Base-by-base conservation (phyloP, 306 rosid genomes). In the Macrotyloma uniflorum region DNA sequence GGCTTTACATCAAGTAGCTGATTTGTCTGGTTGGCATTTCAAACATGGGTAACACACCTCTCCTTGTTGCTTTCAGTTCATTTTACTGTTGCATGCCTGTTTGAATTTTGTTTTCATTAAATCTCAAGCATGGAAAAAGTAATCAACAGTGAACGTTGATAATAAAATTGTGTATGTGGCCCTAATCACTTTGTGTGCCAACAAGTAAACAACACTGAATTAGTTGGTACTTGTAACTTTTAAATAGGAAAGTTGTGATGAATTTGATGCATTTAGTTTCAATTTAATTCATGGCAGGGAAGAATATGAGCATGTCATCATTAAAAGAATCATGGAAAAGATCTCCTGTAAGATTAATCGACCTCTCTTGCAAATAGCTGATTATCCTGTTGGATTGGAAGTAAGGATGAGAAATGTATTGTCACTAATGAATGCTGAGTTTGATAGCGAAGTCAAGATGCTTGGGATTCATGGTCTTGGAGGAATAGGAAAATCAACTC, bases 391-490 rank as follows among this genome's bases (percentile, higher is more conserved):
- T 38, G 53, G 76, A 14, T 23, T 78, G 2, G 49, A 42, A n/a
- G n/a, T 6, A 24, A 16, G 47, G 18, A 12, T 78, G 26, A 6
- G 5, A 54, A 6, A 55, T 2, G 23, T 67, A 8, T 20, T 2
- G 16, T 28, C 16, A 5, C 54, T 55, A 8, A 11, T 55, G 45
- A 16, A 32, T 2, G 11, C 12, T 15, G 67, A 9, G 10, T 55
- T 8, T 55, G 54, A 55, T 36, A 30, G 36, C 24, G 23, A 38
- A 18, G 54, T 72, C 54, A 55, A 4, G n/a, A 38, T 72, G 54
- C 11, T 78, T 26, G 76, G 70, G 13, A 69, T 67, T 36, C 26
- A 55, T 42, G 82, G 76, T 24, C 14, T 76, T 30, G 74, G 80
- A 19, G 81, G 81, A 11, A 42, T 42, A 24, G 79, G 70, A 2